A percentile compares a stretch with the other conserved stretches of the same genome.
Conservation (phyloP, 805 yeast genomes). For the Nakazawaea wickerhamii region DNA sequence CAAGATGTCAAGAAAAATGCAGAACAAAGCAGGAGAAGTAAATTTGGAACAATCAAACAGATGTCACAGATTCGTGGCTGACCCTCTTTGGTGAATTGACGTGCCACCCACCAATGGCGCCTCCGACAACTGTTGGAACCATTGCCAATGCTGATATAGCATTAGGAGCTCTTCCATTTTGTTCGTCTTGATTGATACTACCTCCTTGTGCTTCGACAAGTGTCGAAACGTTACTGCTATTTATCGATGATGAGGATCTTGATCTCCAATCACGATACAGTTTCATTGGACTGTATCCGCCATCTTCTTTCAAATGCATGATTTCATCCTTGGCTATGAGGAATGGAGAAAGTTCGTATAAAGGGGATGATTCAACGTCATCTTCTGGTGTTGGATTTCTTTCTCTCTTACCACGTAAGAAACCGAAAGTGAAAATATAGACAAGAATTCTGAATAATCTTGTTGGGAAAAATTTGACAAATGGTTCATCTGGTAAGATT, state of each 20-base stretch:
- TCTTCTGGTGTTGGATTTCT: constrained; percentile 2
- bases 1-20: not conserved
- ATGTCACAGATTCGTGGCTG: not conserved
- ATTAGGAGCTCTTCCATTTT: constrained; percentile 4
- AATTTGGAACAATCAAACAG: no score
- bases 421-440: constrained; percentile 16
- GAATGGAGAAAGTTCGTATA: constrained; percentile 27
- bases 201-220: constrained; percentile 4
- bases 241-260: constrained; percentile 7
- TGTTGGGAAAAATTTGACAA: constrained; percentile 59
- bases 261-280: constrained; percentile 13
- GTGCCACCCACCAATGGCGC: constrained; percentile 52
- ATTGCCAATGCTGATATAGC: constrained; percentile 37
- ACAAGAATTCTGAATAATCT: constrained; percentile 34
- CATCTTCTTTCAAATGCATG: constrained; percentile 18
- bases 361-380: constrained; percentile 10
- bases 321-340: constrained; percentile 27
- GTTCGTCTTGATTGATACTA: constrained; percentile 1
- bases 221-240: constrained; percentile 11
- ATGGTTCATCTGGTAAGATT: constrained; percentile 78
- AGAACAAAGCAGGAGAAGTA: not conserved
- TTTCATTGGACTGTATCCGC: constrained; percentile 6
- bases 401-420: constrained; percentile 11
- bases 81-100: not conserved
- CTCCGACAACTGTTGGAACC: constrained; percentile 53